Evolutionary conservation across 2,329 filamentous ascomycete species (phyloP).

Genomic region (Colletotrichum noveboracense): DNA sequence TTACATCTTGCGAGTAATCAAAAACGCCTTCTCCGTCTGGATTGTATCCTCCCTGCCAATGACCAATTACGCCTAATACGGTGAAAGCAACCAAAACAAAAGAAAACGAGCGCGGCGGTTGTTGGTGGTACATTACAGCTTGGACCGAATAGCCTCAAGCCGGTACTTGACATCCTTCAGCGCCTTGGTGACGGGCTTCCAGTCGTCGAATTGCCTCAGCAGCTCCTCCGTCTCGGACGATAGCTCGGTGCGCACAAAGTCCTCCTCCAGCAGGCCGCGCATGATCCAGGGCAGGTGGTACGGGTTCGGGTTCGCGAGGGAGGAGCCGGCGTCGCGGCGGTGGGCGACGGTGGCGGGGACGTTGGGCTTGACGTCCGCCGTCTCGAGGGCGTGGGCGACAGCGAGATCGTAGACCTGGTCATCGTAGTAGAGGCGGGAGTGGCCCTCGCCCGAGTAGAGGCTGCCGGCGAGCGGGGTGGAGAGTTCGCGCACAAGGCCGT

Average conservation of each 20-base stretch:
- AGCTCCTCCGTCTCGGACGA: conserved; percentile 78
- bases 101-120: neutral
- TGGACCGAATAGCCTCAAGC: conserved; percentile 88
- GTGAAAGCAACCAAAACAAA: neutral
- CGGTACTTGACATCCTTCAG: conserved; percentile 96
- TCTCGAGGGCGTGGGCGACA: conserved; percentile 76
- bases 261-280: conserved; percentile 90
- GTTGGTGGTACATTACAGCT: conserved; percentile 53
- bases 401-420: conserved; percentile 82
- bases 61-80: neutral
- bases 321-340: conserved; percentile 15
- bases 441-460: conserved; percentile 89
- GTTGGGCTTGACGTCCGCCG: conserved; percentile 54
- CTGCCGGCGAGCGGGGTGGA: conserved; percentile 88
- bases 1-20: neutral
- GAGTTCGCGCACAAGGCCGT: conserved; percentile 90
- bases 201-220: conserved; percentile 88
- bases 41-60: neutral
- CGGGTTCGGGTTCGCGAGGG: conserved; percentile 70
- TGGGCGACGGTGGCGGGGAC: conserved; percentile 26
- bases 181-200: conserved; percentile 89
- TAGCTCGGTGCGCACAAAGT: conserved; percentile 83
- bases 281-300: conserved; percentile 96
- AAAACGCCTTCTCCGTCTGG: neutral
- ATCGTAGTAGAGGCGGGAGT: conserved; percentile 93